Evolutionary conservation across 306 rosid species (phyloP).

Genomic region (Pyrus bretschneideri): DNA sequence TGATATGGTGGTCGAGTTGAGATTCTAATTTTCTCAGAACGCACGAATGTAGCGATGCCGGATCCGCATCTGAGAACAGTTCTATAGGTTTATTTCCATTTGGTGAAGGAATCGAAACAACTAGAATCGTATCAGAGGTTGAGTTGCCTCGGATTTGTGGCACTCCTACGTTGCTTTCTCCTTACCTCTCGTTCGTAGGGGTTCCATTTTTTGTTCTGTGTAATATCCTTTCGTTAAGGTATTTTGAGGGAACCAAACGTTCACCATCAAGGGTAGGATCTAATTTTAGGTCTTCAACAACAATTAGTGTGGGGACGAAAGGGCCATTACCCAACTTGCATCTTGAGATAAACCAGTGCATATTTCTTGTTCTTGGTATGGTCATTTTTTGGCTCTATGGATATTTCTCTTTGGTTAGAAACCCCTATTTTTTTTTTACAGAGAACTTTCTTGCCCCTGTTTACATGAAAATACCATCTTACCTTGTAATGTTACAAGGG

Average conservation of each 20-base stretch:
- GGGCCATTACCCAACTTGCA: background rate
- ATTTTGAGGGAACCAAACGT: background rate
- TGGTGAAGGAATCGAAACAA: background rate
- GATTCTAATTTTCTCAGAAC: background rate
- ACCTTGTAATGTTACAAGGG: too few relatives aligned
- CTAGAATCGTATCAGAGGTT: background rate
- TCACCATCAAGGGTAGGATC: background rate
- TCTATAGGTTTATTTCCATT: background rate
- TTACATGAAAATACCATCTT: too few relatives aligned
- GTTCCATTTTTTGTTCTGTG: background rate
- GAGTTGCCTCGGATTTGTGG: background rate
- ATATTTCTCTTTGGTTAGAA: too few relatives aligned
- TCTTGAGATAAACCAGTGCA: too few relatives aligned
- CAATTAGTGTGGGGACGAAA: background rate
- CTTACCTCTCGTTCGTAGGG: background rate
- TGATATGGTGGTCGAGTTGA: background rate
- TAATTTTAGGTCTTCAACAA: background rate
- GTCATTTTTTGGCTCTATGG: too few relatives aligned
- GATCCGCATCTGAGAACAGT: background rate
- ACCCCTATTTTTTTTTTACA: too few relatives aligned
- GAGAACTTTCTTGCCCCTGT: too few relatives aligned
- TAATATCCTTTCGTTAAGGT: background rate
- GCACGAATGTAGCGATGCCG: background rate
- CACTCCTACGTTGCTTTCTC: background rate
- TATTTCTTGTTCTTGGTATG: too few relatives aligned